Percentiles rank a stretch among this genome's conserved stretches.
phyloP scores from a whole-genome alignment of 352 stramenopile genomes.

The Pythium chondricola region DNA sequence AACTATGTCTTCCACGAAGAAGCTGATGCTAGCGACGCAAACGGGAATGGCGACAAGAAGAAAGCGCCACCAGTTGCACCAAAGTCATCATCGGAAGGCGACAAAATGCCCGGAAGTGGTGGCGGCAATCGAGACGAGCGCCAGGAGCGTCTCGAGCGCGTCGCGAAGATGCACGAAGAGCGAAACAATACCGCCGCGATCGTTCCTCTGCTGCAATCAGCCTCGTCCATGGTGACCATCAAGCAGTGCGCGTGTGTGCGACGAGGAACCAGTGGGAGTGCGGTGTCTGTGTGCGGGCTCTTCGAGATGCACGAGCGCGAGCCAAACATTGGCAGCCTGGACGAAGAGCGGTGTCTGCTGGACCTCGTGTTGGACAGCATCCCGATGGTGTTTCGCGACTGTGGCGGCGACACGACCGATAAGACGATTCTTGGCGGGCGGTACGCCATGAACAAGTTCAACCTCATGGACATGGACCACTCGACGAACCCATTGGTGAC shows the following conservation, averaged over 20 bases:
- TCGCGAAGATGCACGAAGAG: slow-evolving; percentile 61
- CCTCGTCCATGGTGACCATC: slow-evolving; percentile 7
- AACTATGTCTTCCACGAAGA: slow-evolving; percentile 77
- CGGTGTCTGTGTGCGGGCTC: slow-evolving; percentile 54
- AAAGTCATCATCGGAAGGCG: slow-evolving; percentile 26
- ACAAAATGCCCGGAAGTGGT: slow-evolving; percentile 58
- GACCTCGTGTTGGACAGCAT: slow-evolving; percentile 82
- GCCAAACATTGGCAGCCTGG: slow-evolving; percentile 67
- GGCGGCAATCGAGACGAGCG: slow-evolving; percentile 62
- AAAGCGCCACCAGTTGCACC: slow-evolving; percentile 28
- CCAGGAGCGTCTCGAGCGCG: slow-evolving; percentile 56
- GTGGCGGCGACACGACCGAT: slow-evolving; percentile 77
- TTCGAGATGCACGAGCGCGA: slow-evolving; percentile 76
- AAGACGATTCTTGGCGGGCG: slow-evolving; percentile 80
- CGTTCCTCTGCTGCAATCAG: slow-evolving; percentile 1
- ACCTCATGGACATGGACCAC: slow-evolving; percentile 28
- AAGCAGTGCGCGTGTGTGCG: slow-evolving; percentile 25
- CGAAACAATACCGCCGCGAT: slow-evolving; percentile 39
- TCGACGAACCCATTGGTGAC: slow-evolving; percentile 39
- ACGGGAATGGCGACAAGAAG: slow-evolving; percentile 35
- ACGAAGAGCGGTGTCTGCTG: slow-evolving; percentile 70
- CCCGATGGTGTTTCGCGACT: slow-evolving; percentile 83
- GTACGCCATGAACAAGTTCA: slow-evolving; percentile 64
- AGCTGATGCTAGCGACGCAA: slow-evolving; percentile 1
- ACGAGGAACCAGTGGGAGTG: slow-evolving; percentile 11